Conservation (phyloP, 495 filamentous ascomycete species). For the Daldinia decipiens region DNA sequence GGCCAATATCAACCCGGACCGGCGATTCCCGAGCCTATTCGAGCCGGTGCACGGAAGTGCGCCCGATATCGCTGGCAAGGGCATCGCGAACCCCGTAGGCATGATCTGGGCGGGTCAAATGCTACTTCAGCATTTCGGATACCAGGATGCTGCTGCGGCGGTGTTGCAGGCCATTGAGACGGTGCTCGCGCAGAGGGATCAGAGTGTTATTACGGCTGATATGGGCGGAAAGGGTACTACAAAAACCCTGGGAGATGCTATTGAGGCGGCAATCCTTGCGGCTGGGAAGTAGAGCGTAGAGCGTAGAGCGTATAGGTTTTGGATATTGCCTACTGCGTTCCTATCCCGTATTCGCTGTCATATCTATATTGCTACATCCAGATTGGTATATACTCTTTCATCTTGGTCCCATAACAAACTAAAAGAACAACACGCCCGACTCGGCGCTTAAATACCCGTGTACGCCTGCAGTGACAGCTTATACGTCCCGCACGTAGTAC, state of each 20-base stretch:
- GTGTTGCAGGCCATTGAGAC: constrained; percentile 74
- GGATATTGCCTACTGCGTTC: neutral
- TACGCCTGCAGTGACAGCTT: constrained; percentile 10
- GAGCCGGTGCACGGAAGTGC: constrained; percentile 85
- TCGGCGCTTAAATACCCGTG: neutral
- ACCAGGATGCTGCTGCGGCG: constrained; percentile 65
- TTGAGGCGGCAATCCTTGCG: constrained; percentile 43
- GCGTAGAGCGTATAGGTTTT: neutral
- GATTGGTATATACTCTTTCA: constrained; percentile 2
- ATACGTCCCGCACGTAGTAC: constrained; percentile 18
- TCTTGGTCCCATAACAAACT: neutral
- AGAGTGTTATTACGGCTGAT: constrained; percentile 70
- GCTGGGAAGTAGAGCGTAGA: constrained; percentile 8
- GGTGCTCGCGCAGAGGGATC: constrained; percentile 63
- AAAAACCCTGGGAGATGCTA: constrained; percentile 69
- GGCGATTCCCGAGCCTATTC: constrained; percentile 78
- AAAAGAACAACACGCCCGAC: neutral
- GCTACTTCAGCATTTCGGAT: constrained; percentile 78
- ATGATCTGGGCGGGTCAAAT: constrained; percentile 77
- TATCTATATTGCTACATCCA: neutral
- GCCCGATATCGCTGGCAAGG: constrained; percentile 77
- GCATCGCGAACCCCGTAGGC: constrained; percentile 76
- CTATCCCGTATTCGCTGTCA: neutral
- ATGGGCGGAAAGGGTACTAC: constrained; percentile 74
- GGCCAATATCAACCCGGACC: constrained; percentile 73